Percentiles rank a stretch among this genome's conserved stretches.
phyloP scores from a whole-genome alignment of 2,329 filamentous ascomycete genomes.

The Nemania abortiva region DNA sequence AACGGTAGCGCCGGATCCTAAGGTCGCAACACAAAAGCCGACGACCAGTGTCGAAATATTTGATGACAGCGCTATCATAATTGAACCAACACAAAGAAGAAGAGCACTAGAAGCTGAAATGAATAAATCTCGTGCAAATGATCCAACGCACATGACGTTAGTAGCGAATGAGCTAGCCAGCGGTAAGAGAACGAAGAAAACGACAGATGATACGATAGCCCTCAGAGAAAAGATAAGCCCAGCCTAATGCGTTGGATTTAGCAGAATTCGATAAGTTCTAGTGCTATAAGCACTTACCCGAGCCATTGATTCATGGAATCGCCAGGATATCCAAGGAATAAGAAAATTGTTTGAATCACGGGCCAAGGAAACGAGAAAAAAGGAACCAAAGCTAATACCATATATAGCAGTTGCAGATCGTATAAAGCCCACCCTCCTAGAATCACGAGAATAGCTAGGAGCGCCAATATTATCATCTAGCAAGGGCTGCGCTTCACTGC shows the following conservation, averaged over 20 bases:
- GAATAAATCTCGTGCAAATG: constrained; percentile 17
- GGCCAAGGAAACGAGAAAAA: constrained; percentile 32
- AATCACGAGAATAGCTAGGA: not conserved
- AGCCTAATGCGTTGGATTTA: constrained; percentile 13
- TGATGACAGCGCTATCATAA: constrained; percentile 16
- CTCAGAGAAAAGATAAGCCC: constrained; percentile 30
- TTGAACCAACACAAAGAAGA: constrained; percentile 22
- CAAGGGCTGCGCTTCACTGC: constrained; percentile 24
- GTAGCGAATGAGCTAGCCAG: constrained; percentile 19
- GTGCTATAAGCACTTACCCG: not conserved
- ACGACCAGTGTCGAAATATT: constrained; percentile 13
- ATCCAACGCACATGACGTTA: not conserved
- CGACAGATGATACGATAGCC: constrained; percentile 26
- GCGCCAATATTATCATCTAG: not conserved
- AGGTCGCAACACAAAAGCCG: constrained; percentile 26
- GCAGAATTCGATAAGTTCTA: not conserved
- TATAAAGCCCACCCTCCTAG: not conserved
- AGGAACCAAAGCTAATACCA: constrained; percentile 20
- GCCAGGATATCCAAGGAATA: constrained; percentile 35
- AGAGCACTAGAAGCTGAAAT: constrained; percentile 19
- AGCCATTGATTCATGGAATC: constrained; percentile 33
- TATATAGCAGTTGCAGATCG: constrained; percentile 12
- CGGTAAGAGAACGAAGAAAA: constrained; percentile 29
- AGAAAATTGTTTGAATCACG: constrained; percentile 33
- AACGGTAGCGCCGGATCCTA: constrained; percentile 28